Evolutionary conservation across 441 rosid species (phyloP).

Genomic region (Sinapis alba): DNA sequence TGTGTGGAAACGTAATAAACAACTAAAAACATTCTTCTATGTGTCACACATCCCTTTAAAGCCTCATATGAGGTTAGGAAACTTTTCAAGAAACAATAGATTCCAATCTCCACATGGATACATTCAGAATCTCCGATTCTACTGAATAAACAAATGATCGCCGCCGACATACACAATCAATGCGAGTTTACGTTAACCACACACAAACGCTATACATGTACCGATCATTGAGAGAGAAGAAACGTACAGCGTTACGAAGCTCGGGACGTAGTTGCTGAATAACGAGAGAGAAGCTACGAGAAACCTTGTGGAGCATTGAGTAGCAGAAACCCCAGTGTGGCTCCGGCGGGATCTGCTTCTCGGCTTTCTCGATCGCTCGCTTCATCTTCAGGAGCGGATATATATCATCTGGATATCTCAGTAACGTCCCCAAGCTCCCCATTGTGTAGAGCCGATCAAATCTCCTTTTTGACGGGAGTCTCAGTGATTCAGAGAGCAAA

Average conservation of each 20-base stretch:
- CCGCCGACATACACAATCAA: background rate
- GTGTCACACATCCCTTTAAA: background rate
- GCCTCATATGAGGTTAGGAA: background rate
- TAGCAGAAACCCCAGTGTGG: slow-evolving; percentile 96
- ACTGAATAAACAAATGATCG: background rate
- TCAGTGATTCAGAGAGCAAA: background rate
- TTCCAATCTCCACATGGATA: background rate
- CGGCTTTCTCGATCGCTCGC: slow-evolving; percentile 68
- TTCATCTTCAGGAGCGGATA: slow-evolving; percentile 85
- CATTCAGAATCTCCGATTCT: background rate
- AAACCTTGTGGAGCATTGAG: slow-evolving; percentile 84
- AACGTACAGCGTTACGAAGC: slow-evolving; percentile 81
- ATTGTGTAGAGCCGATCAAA: slow-evolving; percentile 37
- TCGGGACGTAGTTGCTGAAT: slow-evolving; percentile 82
- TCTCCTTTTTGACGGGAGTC: background rate
- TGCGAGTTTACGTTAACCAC: background rate
- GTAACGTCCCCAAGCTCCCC: slow-evolving; percentile 72
- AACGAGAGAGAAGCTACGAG: slow-evolving; percentile 83
- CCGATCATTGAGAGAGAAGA: slow-evolving; percentile 1
- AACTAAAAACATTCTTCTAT: slow-evolving; percentile 10
- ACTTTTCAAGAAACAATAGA: background rate
- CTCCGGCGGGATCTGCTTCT: slow-evolving; percentile 88
- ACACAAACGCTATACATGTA: background rate
- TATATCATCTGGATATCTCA: slow-evolving; percentile 81
- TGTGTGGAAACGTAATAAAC: background rate